Evolutionary conservation across 164 flowering plant genomes (phyloP), one percentile per base, ranked within the genome.

Genomic region (Magnolia changhungtana): DNA sequence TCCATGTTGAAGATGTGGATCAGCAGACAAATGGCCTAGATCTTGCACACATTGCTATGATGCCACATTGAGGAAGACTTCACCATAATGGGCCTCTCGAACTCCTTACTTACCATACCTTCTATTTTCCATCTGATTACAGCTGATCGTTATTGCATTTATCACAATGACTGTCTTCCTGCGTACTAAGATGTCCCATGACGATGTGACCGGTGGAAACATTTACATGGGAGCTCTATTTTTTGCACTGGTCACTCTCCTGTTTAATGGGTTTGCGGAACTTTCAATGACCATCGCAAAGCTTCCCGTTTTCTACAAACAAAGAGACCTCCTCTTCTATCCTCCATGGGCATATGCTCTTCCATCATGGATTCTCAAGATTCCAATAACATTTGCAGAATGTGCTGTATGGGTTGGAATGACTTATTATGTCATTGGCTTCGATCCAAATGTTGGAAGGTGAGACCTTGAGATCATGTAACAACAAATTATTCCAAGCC

Each of bases 231-330:
- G 90, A 23, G 89, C 89, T 63, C 79, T 89, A 14, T 88, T 73
- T 75, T 86, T 77, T 64, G 70, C 69, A 6, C 58, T 87, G 5
- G 2, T 64, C n/a, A 52, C 72, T 55, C 37, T 80, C 14, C 27
- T 84, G 76, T 88, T 88, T 37, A 87, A 79, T 72, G 90, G 90
- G 23, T 78, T 82, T 19, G 69, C 83, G 1, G 93, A 90, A 76
- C 84, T 90, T 16, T 63, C 88, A 21, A 55, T 85, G 69, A 85
- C 85, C 9, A 77, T 87, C 4, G 31, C 58, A 18, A 87, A 81
- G 71, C 90, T 90, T 76, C 91, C 93, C 1, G 87, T 86, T 27
- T 90, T 90, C 67, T 90, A 85, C 76, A 90, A 90, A 85, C 93
- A 90, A 77, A 77, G 93, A 59, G 90, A 87, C 71, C 85, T 83